A percentile compares a stretch with the other conserved stretches of the same genome.
These are phyloP conservation scores for Calocybe gangraenosa DNA, from an alignment of 768 basidiomycete species.

Conservation along the genomic window DNA sequence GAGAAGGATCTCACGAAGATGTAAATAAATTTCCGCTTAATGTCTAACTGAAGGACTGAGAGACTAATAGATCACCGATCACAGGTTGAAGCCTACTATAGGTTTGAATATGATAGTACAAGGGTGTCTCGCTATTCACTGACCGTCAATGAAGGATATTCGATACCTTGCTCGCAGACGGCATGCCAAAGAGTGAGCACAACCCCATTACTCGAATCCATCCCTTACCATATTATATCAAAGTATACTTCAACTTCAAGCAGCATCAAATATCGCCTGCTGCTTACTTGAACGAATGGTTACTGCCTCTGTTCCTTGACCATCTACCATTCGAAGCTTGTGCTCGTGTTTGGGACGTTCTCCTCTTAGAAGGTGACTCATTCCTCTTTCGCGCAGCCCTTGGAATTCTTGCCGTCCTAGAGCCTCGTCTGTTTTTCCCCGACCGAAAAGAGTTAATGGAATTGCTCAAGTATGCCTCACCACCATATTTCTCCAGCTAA, in stretches of 20 bases:
- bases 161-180: constrained; percentile 86
- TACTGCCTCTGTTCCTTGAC: constrained; percentile 74
- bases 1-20: constrained; percentile 65
- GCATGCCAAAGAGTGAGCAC: constrained; percentile 84
- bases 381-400: constrained; percentile 84
- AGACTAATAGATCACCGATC: constrained; percentile 20
- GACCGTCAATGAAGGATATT: constrained; percentile 60
- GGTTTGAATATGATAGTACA: constrained; percentile 38
- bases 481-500: constrained; percentile 4
- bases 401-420: constrained; percentile 78
- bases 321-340: constrained; percentile 92
- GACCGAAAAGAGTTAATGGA: constrained; percentile 75
- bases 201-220: background rate
- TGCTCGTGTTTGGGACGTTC: constrained; percentile 84
- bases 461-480: constrained; percentile 57
- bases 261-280: constrained; percentile 87
- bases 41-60: constrained; percentile 1
- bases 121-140: constrained; percentile 5
- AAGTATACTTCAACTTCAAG: constrained; percentile 94
- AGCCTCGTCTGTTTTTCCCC: constrained; percentile 86
- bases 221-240: background rate
- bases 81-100: constrained; percentile 88
- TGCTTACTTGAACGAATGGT: constrained; percentile 81
- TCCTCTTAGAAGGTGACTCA: constrained; percentile 85
- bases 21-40: constrained; percentile 43